Evolutionary conservation across 2,329 filamentous ascomycete species (phyloP).

Genomic region (Colletotrichum magnum): DNA sequence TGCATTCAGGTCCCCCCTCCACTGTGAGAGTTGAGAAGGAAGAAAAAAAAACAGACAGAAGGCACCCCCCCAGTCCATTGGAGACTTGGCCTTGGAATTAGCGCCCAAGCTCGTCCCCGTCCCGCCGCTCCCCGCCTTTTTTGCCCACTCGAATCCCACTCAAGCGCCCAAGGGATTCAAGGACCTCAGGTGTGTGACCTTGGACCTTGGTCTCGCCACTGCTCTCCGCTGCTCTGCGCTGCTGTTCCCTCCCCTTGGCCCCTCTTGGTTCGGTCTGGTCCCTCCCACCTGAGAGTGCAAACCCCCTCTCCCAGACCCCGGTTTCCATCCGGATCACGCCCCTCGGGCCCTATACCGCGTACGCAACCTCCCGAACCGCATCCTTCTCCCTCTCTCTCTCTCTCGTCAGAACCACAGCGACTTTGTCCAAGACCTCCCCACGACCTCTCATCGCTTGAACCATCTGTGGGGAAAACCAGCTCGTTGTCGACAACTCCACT

Average conservation of each 20-base stretch:
- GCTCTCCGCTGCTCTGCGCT: slow-evolving; percentile 2
- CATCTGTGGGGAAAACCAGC: slow-evolving; percentile 28
- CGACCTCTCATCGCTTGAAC: slow-evolving; percentile 10
- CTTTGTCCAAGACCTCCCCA: slow-evolving; percentile 9
- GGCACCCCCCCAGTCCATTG: slow-evolving; percentile 16
- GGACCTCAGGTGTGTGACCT: slow-evolving; percentile 14
- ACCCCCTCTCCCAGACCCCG: slow-evolving; percentile 24
- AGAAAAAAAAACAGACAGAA: too few species aligned
- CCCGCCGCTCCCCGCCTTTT: slow-evolving; percentile 37
- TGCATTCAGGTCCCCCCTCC: too few species aligned
- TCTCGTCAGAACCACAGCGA: slow-evolving; percentile 5
- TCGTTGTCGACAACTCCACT: slow-evolving; percentile 17
- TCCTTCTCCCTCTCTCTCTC: neutral
- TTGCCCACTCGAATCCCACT: slow-evolving; percentile 34
- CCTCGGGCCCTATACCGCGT: slow-evolving; percentile 24
- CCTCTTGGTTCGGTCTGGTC: neutral
- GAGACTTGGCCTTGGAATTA: slow-evolving; percentile 38
- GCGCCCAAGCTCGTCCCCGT: slow-evolving; percentile 38
- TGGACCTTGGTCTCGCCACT: slow-evolving; percentile 29
- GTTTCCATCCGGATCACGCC: slow-evolving; percentile 26
- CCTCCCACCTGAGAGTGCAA: neutral
- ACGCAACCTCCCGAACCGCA: slow-evolving; percentile 23
- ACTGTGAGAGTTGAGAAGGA: too few species aligned
- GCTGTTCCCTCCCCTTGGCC: neutral
- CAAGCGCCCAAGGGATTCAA: slow-evolving; percentile 23